These are phyloP conservation scores for Rubroboletus satanas DNA, from an alignment of 768 basidiomycete species.

Conservation along the genomic window DNA sequence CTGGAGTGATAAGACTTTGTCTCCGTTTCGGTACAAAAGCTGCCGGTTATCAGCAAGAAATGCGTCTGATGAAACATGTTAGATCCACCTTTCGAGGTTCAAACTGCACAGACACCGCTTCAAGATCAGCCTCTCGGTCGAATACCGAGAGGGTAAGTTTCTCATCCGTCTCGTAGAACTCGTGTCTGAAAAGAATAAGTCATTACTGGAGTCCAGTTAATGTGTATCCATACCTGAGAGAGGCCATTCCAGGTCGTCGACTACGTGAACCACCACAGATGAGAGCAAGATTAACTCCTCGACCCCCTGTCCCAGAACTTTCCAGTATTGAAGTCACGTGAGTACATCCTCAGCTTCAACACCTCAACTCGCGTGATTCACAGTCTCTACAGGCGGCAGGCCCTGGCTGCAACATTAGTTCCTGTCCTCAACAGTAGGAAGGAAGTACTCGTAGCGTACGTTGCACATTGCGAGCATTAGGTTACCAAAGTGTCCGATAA, in stretches of 20 bases:
- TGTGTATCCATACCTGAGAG: conserved; percentile 24
- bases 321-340: conserved; percentile 29
- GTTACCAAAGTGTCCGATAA: conserved; percentile 55
- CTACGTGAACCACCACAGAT: background rate
- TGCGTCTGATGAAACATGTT: background rate
- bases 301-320: conserved; percentile 22
- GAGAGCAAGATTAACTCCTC: background rate
- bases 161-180: conserved; percentile 87
- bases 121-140: conserved; percentile 70
- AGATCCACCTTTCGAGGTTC: conserved; percentile 56
- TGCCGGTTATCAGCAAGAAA: conserved; percentile 6
- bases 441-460: conserved; percentile 44
- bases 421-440: conserved; percentile 46
- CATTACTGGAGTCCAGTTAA: background rate
- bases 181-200: conserved; percentile 49
- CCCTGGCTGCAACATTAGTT: conserved; percentile 41
- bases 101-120: conserved; percentile 57
- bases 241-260: conserved; percentile 19
- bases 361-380: conserved; percentile 37
- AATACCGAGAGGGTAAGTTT: conserved; percentile 70
- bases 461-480: conserved; percentile 50
- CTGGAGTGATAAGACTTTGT: conserved; percentile 65
- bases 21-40: conserved; percentile 56
- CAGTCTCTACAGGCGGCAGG: conserved; percentile 39
- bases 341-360: conserved; percentile 4